phyloP scores from a whole-genome alignment of 371 early-diverging fungal genomes.

The Haplosporangium sp. region DNA sequence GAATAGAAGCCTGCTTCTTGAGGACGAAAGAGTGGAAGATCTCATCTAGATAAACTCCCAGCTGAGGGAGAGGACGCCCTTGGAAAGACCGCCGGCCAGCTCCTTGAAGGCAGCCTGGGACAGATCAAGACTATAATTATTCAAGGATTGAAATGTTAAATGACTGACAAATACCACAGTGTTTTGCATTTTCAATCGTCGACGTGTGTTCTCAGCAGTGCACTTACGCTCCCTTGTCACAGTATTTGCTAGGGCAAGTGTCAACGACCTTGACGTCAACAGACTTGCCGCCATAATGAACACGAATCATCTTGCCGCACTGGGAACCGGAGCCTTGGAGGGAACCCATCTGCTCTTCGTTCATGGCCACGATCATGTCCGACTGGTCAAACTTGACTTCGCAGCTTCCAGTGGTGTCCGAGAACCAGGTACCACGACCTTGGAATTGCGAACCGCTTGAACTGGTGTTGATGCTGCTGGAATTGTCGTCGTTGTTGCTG shows the following conservation, averaged over 20 bases:
- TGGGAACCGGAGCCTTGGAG: slow-evolving; percentile 15
- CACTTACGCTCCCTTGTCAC: slow-evolving; percentile 6
- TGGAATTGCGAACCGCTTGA: not conserved
- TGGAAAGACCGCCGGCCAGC: slow-evolving; percentile 21
- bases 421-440: slow-evolving; percentile 46
- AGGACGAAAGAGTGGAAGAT: not conserved
- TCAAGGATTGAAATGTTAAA: too few relatives aligned
- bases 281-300: slow-evolving; percentile 20
- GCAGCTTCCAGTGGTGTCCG: slow-evolving; percentile 26
- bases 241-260: slow-evolving; percentile 35
- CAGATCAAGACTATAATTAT: slow-evolving; percentile 7
- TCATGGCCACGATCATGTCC: slow-evolving; percentile 36
- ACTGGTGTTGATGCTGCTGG: not conserved
- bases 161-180: too few relatives aligned
- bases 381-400: slow-evolving; percentile 21
- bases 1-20: slow-evolving; percentile 9
- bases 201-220: too few relatives aligned
- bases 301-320: slow-evolving; percentile 33
- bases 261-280: slow-evolving; percentile 26
- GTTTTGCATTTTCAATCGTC: too few relatives aligned
- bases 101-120: slow-evolving; percentile 37
- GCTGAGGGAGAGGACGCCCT: slow-evolving; percentile 19
- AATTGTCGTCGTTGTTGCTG: not conserved
- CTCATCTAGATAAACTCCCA: slow-evolving; percentile 16
- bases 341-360: slow-evolving; percentile 29